Percentiles rank a stretch among this genome's conserved stretches.
Evolutionary conservation across 306 rosid genomes (phyloP).

Genomic region (Glycyrrhiza uralensis): DNA sequence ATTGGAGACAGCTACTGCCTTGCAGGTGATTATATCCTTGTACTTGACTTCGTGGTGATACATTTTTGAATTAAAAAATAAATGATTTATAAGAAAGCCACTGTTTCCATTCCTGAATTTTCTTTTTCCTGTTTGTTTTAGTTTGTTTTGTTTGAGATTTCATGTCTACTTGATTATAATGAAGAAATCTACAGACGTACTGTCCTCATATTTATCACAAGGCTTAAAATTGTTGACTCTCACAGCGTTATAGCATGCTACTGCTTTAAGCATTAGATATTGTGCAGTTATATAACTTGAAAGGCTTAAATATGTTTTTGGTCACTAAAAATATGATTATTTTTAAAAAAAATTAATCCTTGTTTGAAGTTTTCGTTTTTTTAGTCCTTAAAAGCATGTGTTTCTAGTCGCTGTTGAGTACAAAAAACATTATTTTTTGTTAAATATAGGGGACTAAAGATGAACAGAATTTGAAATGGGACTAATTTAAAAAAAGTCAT

Average conservation of each 20-base stretch:
- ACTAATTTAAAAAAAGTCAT: no score
- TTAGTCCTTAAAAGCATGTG: no score
- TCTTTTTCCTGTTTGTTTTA: neutral
- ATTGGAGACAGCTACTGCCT: conserved; percentile 87
- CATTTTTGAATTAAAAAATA: neutral
- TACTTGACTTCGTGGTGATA: neutral
- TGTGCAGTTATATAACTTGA: neutral
- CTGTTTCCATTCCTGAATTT: neutral
- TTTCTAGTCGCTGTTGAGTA: neutral
- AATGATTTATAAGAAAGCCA: neutral
- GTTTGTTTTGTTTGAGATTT: neutral
- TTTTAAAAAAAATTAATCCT: no score
- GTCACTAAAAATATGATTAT: no score
- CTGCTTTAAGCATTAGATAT: neutral
- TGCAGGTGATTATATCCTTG: conserved; percentile 66
- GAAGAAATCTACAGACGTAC: neutral
- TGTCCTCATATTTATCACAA: neutral
- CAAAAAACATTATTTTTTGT: neutral
- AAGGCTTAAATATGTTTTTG: no score
- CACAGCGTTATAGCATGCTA: neutral
- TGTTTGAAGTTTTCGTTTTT: no score
- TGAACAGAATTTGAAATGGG: neutral
- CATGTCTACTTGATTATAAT: neutral
- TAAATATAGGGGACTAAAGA: neutral
- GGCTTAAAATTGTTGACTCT: neutral